A percentile compares a stretch with the other conserved stretches of the same genome.
phyloP scores from a whole-genome alignment of 2,329 filamentous ascomycete species.

The Emmonsia crescens region DNA sequence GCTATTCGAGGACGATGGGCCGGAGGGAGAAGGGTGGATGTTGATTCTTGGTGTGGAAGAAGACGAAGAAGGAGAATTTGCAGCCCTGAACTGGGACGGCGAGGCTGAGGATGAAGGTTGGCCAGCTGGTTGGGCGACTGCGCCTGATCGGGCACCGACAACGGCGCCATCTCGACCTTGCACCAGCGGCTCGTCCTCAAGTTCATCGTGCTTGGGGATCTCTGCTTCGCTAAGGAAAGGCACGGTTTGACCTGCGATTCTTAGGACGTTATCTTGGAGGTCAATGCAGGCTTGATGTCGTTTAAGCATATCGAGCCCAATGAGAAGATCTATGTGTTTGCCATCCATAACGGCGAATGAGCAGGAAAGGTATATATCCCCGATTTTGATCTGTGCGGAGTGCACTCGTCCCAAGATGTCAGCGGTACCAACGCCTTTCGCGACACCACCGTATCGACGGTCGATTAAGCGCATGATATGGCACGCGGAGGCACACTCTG shows the following conservation, averaged over 20 bases:
- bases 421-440: constrained; percentile 86
- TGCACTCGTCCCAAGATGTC: constrained; percentile 92
- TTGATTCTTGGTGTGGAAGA: constrained; percentile 18
- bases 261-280: constrained; percentile 67
- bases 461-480: constrained; percentile 96
- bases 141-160: constrained; percentile 74
- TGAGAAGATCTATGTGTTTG: constrained; percentile 84
- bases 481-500: constrained; percentile 77
- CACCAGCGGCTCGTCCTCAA: constrained; percentile 70
- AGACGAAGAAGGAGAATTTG: constrained; percentile 11
- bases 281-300: constrained; percentile 91
- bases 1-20: not conserved
- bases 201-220: constrained; percentile 74
- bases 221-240: constrained; percentile 86
- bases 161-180: constrained; percentile 79
- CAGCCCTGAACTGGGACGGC: constrained; percentile 3
- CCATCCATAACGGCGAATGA: constrained; percentile 99
- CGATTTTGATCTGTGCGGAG: constrained; percentile 89
- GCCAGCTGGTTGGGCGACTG: constrained; percentile 34
- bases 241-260: constrained; percentile 81
- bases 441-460: constrained; percentile 80
- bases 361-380: constrained; percentile 74
- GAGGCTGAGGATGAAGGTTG: constrained; percentile 13
- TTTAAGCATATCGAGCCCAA: constrained; percentile 95
- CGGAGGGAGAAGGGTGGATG: constrained; percentile 12